A percentile compares a stretch with the other conserved stretches of the same genome.
phyloP scores from a whole-genome alignment of 805 yeast species.

The Ogataea dorogensis region DNA sequence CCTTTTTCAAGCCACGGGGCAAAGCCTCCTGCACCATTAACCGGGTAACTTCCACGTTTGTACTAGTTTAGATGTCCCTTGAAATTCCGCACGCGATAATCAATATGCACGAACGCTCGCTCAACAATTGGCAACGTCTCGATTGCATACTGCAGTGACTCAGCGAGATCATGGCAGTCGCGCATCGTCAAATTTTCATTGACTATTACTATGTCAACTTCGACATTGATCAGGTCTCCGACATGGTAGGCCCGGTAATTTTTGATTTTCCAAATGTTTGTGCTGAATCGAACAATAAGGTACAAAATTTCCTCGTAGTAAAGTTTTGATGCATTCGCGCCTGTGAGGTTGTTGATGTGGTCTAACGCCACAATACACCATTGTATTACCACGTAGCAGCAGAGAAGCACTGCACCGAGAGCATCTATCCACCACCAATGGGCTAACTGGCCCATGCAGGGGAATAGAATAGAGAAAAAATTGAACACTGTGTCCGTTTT shows the following conservation, averaged over 20 bases:
- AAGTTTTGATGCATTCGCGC: conserved; percentile 60
- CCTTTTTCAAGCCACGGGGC: not conserved
- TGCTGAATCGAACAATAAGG: conserved; percentile 66
- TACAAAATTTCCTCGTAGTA: conserved; percentile 69
- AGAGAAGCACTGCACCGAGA: conserved; percentile 63
- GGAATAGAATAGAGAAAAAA: conserved; percentile 67
- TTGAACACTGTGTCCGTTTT: conserved; percentile 75
- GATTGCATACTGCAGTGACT: conserved; percentile 75
- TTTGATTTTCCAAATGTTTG: conserved; percentile 60
- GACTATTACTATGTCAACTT: conserved; percentile 63
- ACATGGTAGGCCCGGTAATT: conserved; percentile 72
- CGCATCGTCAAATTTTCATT: conserved; percentile 50
- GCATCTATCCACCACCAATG: conserved; percentile 73
- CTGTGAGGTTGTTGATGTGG: conserved; percentile 73
- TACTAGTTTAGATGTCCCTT: conserved; percentile 34
- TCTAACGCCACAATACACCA: conserved; percentile 68
- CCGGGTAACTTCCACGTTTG: not conserved
- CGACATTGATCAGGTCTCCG: conserved; percentile 75
- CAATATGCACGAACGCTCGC: conserved; percentile 79
- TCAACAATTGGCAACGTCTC: conserved; percentile 77
- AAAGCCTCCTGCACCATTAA: not conserved
- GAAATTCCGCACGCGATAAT: conserved; percentile 45
- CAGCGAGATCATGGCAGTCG: conserved; percentile 79
- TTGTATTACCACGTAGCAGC: conserved; percentile 57
- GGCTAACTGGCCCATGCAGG: conserved; percentile 53